Conservation (phyloP, 208 protist genomes). For the Porcisia hertigi region DNA sequence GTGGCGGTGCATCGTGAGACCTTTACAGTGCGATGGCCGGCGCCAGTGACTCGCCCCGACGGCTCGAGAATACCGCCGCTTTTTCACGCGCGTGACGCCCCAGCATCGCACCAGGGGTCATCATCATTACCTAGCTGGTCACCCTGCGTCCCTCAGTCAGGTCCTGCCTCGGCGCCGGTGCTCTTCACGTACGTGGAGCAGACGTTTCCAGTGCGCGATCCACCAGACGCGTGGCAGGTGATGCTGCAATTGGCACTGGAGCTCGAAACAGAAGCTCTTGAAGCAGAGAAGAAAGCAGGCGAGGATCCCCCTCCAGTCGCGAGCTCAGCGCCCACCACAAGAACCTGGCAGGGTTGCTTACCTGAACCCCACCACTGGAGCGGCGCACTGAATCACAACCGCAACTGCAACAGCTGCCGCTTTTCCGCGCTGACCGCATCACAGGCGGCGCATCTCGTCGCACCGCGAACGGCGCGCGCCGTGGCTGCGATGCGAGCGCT, state of each 20-base stretch:
- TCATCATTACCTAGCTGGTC: conserved; percentile 26
- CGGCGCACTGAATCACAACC: conserved; percentile 8
- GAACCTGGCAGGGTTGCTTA: conserved; percentile 16
- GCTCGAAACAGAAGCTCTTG: conserved; percentile 43
- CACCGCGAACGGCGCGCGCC: conserved; percentile 23
- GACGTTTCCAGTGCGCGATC: conserved; percentile 57
- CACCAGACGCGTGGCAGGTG: conserved; percentile 53
- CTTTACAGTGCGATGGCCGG: conserved; percentile 87
- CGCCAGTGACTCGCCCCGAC: conserved; percentile 43
- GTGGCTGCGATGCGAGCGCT: conserved; percentile 23
- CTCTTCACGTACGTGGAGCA: conserved; percentile 61
- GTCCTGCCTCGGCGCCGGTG: not conserved
- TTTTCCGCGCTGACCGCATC: conserved; percentile 18
- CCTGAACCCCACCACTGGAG: conserved; percentile 30
- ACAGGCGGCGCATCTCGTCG: conserved; percentile 26
- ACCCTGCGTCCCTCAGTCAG: not conserved
- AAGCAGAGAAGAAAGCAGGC: not conserved
- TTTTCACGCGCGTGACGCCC: not conserved
- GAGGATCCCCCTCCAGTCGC: not conserved
- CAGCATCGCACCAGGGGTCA: not conserved
- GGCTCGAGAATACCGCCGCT: conserved; percentile 32
- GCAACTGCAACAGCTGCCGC: conserved; percentile 19
- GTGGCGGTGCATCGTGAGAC: conserved; percentile 55
- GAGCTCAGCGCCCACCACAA: not conserved
- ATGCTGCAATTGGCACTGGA: conserved; percentile 72